phyloP scores from a whole-genome alignment of 495 filamentous ascomycete species.

The Amphirosellinia nigrospora region DNA sequence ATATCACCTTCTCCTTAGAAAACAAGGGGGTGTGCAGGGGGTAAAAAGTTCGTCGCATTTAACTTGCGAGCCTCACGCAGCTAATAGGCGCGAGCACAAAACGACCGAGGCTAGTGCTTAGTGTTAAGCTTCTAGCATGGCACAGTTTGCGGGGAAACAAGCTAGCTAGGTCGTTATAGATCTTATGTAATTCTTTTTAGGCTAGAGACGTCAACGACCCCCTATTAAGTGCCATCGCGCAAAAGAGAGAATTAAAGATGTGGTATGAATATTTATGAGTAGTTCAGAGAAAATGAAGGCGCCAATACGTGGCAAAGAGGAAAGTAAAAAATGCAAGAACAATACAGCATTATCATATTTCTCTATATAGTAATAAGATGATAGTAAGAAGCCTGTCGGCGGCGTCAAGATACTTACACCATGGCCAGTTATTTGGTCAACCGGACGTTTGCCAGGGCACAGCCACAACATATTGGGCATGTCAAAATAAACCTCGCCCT shows the following conservation, averaged over 20 bases:
- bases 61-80: neutral
- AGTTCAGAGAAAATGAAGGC: neutral
- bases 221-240: neutral
- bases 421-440: neutral
- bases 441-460: neutral
- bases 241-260: neutral
- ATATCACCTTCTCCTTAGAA: neutral
- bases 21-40: neutral
- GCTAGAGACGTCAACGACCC: neutral
- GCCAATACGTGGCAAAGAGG: neutral
- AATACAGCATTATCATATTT: neutral
- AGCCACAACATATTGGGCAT: no score
- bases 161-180: neutral
- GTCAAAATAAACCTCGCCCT: no score
- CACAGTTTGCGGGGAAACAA: neutral
- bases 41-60: neutral
- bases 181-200: neutral
- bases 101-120: neutral
- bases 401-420: neutral
- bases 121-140: neutral
- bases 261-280: neutral
- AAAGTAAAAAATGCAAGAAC: neutral
- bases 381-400: neutral
- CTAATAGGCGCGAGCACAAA: neutral
- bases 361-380: neutral